Conservation (phyloP, 371 early-diverging fungal genomes). For the Funneliformis caledonium region DNA sequence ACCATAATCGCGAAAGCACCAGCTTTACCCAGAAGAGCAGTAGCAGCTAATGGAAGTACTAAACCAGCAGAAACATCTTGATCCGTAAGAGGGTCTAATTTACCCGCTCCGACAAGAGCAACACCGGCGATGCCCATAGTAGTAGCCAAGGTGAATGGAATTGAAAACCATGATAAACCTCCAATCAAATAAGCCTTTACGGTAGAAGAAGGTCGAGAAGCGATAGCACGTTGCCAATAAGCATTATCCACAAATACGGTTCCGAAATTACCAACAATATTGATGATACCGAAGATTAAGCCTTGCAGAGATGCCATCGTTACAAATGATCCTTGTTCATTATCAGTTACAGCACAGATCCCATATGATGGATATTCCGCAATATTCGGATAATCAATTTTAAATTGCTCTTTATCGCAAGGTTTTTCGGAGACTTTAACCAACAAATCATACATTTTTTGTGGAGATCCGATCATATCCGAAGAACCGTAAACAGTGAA, state of each 20-base stretch:
- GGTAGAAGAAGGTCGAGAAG: constrained; percentile 66
- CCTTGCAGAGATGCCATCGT: constrained; percentile 71
- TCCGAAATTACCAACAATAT: constrained; percentile 75
- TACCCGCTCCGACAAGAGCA: constrained; percentile 59
- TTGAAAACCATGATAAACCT: constrained; percentile 73
- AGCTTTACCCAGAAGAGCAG: constrained; percentile 60
- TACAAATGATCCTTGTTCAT: constrained; percentile 64
- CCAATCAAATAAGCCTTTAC: constrained; percentile 73
- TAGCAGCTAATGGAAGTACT: constrained; percentile 68
- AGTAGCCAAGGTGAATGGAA: constrained; percentile 73
- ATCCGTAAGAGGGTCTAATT: constrained; percentile 45
- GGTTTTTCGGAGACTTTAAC: constrained; percentile 36
- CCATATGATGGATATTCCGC: no score
- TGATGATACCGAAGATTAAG: constrained; percentile 72
- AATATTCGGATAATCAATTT: no score
- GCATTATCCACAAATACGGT: constrained; percentile 77
- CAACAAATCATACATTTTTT: constrained; percentile 68
- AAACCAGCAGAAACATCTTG: constrained; percentile 66
- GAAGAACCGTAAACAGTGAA: constrained; percentile 69
- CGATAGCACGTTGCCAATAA: constrained; percentile 76
- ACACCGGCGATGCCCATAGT: constrained; percentile 71
- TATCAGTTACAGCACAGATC: constrained; percentile 57
- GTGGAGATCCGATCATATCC: constrained; percentile 66
- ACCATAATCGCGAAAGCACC: constrained; percentile 68
- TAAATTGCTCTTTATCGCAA: no score